Percentiles rank a stretch among this genome's conserved stretches.
phyloP scores from a whole-genome alignment of 1,284 basidiomycete genomes.

The Peniophora sp. region DNA sequence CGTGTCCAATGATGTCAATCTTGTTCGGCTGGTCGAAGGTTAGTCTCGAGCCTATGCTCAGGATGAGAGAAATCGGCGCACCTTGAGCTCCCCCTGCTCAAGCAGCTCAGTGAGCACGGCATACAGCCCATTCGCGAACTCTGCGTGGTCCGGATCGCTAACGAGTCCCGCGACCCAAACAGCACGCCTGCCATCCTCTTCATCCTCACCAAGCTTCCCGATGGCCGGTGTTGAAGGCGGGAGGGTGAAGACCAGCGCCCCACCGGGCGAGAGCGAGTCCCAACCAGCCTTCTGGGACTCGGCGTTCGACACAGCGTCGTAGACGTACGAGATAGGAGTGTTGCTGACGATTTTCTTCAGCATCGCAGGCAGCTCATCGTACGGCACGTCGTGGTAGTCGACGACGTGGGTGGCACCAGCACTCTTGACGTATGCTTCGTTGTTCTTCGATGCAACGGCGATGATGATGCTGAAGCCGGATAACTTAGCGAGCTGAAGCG shows the following conservation, averaged over 20 bases:
- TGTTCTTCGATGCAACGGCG: slow-evolving; percentile 35
- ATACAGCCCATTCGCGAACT: slow-evolving; percentile 15
- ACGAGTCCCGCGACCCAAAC: slow-evolving; percentile 19
- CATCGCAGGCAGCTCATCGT: slow-evolving; percentile 10
- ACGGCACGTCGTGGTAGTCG: slow-evolving; percentile 21
- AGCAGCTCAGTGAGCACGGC: slow-evolving; percentile 6
- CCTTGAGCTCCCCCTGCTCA: neutral
- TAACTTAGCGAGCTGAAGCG: slow-evolving; percentile 36
- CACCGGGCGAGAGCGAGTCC: slow-evolving; percentile 16
- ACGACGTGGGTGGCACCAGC: slow-evolving; percentile 42
- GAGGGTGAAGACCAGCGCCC: slow-evolving; percentile 5
- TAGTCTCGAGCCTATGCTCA: neutral
- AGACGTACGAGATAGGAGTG: slow-evolving; percentile 16
- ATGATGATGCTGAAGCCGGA: slow-evolving; percentile 43
- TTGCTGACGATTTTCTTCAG: slow-evolving; percentile 8
- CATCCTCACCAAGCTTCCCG: slow-evolving; percentile 7
- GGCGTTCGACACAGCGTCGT: slow-evolving; percentile 23
- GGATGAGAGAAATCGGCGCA: neutral
- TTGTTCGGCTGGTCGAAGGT: neutral
- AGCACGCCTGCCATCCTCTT: slow-evolving; percentile 15
- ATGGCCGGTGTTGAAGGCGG: slow-evolving; percentile 10
- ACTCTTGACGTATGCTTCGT: slow-evolving; percentile 32
- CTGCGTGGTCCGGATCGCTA: slow-evolving; percentile 14
- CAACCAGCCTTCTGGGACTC: slow-evolving; percentile 15
- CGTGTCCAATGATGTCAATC: neutral